A percentile compares a stretch with the other conserved stretches of the same genome.
These are phyloP conservation scores for Alternaria alternata DNA, from an alignment of 2,329 filamentous ascomycete genomes.

Conservation along the genomic window DNA sequence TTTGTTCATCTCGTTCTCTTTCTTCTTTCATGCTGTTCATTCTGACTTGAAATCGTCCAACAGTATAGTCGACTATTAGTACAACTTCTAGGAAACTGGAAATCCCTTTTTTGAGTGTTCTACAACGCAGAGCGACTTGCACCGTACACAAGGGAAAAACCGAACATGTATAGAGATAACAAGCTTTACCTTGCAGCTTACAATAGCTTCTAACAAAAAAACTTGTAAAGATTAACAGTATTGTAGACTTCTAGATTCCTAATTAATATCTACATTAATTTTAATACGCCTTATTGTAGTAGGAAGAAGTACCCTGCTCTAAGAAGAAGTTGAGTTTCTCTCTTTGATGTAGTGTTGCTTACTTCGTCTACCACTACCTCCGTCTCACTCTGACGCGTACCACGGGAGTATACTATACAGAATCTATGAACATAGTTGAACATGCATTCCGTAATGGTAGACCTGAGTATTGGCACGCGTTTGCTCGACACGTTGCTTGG, in stretches of 20 bases:
- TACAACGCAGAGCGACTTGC: neutral
- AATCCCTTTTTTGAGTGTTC: neutral
- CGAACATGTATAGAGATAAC: too few relatives aligned
- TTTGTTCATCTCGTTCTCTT: neutral
- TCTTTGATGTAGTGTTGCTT: too few relatives aligned
- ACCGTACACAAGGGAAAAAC: neutral
- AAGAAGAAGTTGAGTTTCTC: too few relatives aligned
- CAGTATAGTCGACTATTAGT: neutral
- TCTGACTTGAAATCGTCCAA: neutral
- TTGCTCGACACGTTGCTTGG: slow-evolving; percentile 2
- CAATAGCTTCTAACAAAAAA: too few relatives aligned
- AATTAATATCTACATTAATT: too few relatives aligned
- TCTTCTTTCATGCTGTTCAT: neutral
- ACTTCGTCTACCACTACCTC: neutral
- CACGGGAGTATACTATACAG: neutral
- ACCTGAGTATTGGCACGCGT: neutral
- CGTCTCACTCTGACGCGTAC: neutral
- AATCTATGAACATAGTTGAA: neutral
- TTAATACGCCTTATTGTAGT: too few relatives aligned
- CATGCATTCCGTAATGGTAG: neutral
- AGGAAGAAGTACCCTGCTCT: too few relatives aligned
- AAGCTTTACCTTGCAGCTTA: too few relatives aligned
- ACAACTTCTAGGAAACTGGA: neutral
- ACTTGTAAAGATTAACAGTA: too few relatives aligned
- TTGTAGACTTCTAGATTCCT: too few relatives aligned